These are phyloP conservation scores for Grigorovia jiainica DNA, from an alignment of 805 yeast genomes.

Conservation along the genomic window DNA sequence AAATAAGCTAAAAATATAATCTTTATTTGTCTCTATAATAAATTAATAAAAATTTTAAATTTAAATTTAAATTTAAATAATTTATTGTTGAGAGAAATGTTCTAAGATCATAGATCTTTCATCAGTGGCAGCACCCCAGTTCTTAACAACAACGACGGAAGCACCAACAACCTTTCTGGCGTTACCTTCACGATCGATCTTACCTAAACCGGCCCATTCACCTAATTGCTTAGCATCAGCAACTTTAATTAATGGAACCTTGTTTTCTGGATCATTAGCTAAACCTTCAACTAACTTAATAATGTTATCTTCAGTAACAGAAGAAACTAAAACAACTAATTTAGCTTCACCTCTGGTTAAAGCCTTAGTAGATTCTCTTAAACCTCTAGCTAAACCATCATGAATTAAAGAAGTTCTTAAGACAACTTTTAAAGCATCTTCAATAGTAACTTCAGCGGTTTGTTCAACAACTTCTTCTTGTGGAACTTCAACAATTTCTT, in stretches of 20 bases:
- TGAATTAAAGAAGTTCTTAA: constrained; percentile 95
- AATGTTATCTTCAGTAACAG: constrained; percentile 96
- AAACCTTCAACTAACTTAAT: constrained; percentile 97
- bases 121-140: constrained; percentile 99
- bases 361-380: constrained; percentile 99
- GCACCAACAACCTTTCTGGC: constrained; percentile 99
- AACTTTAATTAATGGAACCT: constrained; percentile 97
- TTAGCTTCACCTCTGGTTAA: constrained; percentile 96
- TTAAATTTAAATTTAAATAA: constrained; percentile 10
- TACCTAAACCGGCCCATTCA: constrained; percentile 99
- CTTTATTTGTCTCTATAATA: background rate
- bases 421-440: constrained; percentile 97
- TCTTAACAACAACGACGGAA: constrained; percentile 97
- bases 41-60: background rate
- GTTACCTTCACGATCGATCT: constrained; percentile 99
- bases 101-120: constrained; percentile 94
- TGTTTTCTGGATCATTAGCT: constrained; percentile 94
- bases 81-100: constrained; percentile 85
- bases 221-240: constrained; percentile 99
- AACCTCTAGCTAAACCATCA: constrained; percentile 99
- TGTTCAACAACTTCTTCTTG: constrained; percentile 75
- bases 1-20: background rate
- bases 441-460: constrained; percentile 85
- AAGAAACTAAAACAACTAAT: constrained; percentile 93
- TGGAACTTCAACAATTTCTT: constrained; percentile 81